Evolutionary conservation across 1,139 yeast species (phyloP), one percentile per base, ranked within the genome.

Genomic region (Sugiyamaella pinicola): DNA sequence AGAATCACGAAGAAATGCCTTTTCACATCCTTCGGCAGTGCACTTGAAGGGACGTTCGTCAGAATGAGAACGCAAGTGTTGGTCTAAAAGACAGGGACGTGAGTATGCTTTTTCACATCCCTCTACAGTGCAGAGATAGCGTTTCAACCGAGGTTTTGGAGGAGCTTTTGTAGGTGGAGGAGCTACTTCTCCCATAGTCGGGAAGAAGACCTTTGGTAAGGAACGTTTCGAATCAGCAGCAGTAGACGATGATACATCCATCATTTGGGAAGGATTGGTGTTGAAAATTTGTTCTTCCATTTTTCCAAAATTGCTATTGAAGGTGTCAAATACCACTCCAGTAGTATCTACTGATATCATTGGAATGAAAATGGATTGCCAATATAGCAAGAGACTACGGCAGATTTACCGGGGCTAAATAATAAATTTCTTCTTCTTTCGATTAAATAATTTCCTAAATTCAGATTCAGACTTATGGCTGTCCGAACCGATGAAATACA

Each of bases 11-110:
- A 82, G 73, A 64, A 90, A 93, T 0, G 85, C 71, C 59, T 81
- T 82, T 1, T 72, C 75, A 68, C 99, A 93, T 5, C 71, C 76
- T 8, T 69, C 66, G 2, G 61, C 55, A 0, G 72, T 61, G 66
- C 99, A 93, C 47, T 66, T 66, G 65, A 82, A 91, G 0, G 96
- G 96, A 51, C 95, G 74, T 49, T 85, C 84, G 55, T 88, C 87
- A 2, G 87, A 80, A 65, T 93, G 99, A 0, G 88, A 72, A 34
- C 95, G 74, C 59, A 61, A 51, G 76, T 91, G 99, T 64, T 89
- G 96, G 40, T 85, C 87, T 48, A 93, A 72, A 29, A 89, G 74
- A 6, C 95, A 85, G 0, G 98, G 97, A 53, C 91, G 78, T 12
- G 87, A 74, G 65, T 89, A 93, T 0, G 87, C 79, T 67, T 89